Percentiles rank a stretch among this genome's conserved stretches.
These are phyloP conservation scores for Melampsora americana DNA, from an alignment of 1,284 basidiomycete species.

Conservation along the genomic window DNA sequence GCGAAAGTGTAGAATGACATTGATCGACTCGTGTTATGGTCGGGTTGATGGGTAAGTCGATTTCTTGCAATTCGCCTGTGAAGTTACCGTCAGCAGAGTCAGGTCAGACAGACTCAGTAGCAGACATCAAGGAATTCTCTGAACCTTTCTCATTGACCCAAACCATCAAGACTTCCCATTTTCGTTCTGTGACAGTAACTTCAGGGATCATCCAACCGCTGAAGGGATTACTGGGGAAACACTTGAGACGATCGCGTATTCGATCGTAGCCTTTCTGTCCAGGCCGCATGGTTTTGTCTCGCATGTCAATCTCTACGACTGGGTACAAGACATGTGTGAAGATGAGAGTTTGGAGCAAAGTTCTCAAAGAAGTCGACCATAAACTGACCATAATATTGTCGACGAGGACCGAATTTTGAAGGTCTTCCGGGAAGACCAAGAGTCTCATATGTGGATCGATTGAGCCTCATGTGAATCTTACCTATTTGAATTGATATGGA, in stretches of 20 bases:
- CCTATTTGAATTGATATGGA: constrained; percentile 47
- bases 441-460: constrained; percentile 42
- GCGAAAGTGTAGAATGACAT: too few relatives aligned
- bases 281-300: constrained; percentile 14
- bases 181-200: neutral
- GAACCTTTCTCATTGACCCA: constrained; percentile 31
- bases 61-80: constrained; percentile 23
- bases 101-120: neutral
- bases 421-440: constrained; percentile 28
- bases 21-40: too few relatives aligned
- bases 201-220: neutral
- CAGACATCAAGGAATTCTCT: neutral
- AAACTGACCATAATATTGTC: constrained; percentile 25
- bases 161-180: constrained; percentile 20
- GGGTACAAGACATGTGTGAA: neutral
- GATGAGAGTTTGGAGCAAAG: neutral
- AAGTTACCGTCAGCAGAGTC: neutral
- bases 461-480: constrained; percentile 50
- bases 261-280: constrained; percentile 23
- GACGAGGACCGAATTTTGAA: constrained; percentile 22
- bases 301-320: constrained; percentile 41
- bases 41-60: neutral
- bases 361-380: neutral
- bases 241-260: neutral
- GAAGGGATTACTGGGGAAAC: neutral